Base-by-base conservation (phyloP, 176 grass and related monocot genomes). In the Oryza brachyantha region DNA sequence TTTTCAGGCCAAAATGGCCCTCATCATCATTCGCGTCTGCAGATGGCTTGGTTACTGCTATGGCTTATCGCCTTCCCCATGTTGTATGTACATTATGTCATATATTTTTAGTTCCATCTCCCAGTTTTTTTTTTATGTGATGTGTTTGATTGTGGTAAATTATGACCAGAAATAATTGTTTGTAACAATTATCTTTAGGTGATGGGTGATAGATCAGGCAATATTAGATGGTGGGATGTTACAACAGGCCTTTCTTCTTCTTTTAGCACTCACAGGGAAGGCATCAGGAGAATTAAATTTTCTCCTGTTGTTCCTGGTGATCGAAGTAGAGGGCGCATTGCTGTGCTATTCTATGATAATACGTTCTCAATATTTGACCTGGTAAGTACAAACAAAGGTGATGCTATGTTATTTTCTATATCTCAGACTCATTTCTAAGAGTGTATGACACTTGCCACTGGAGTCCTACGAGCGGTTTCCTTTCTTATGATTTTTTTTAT, bases 181-280 rank as follows among this genome's bases (percentile, higher is more conserved):
- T 81, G 79, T 43, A 50, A 87, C 64, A 45, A 83, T 80, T 72
- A 68, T 45, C 13, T 70, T 84, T 82, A 98, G 95, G 95, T 98
- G 79, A 94, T 92, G 95, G 95, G 95, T 55, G 95, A 98, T 85
- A 92, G 87, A 85, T 90, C 85, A 70, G 95, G 95, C 54, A 98
- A 98, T 54, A 98, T 98, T 90, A 88, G 91, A 77, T 98, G 95
- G 95, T 98, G 95, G 95, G 95, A 98, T 86, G 95, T 98, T 64
- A 98, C 90, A 73, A 85, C 92, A 52, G 95, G 95, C 59, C 87
- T 92, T 84, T 98, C 92, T 73, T 97, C 95, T 66, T 94, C 95
- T 81, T 98, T 98, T 92, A 98, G 91, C 82, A 98, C 92, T 75
- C 95, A 98, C 57, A 92, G 92, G 69, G 95, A 94, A 83, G 95